Evolutionary conservation across 495 filamentous ascomycete genomes (phyloP).

Genomic region (Hypoxylon perforatum): DNA sequence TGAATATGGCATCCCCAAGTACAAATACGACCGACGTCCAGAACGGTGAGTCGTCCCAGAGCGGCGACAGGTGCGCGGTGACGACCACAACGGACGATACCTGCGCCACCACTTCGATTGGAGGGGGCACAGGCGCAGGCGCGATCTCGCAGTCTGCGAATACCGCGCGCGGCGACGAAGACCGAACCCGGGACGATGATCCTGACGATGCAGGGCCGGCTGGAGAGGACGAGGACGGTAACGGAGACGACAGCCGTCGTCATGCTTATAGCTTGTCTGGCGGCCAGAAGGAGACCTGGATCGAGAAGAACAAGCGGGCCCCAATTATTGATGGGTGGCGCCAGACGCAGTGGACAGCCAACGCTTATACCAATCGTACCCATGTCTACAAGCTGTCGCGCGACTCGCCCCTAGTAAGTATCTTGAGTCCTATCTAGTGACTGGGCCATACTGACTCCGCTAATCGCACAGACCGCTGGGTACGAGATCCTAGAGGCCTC

Average conservation of each 20-base stretch:
- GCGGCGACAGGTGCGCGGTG: background rate
- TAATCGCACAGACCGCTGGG: background rate
- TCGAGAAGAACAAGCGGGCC: slow-evolving; percentile 1
- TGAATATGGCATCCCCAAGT: background rate
- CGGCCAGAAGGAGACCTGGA: background rate
- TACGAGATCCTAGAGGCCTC: background rate
- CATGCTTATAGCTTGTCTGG: slow-evolving; percentile 1
- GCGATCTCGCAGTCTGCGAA: background rate
- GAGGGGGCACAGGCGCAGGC: slow-evolving; percentile 3
- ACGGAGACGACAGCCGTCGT: background rate
- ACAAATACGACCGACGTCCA: background rate
- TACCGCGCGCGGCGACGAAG: background rate
- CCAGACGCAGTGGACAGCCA: background rate
- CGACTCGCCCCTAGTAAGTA: slow-evolving; percentile 6
- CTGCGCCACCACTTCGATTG: slow-evolving; percentile 1
- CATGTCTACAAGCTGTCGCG: slow-evolving; percentile 4
- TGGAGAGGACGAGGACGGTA: background rate
- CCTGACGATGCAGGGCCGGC: background rate
- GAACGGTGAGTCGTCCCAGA: background rate
- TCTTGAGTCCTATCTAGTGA: no score
- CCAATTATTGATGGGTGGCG: background rate
- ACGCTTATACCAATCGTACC: background rate
- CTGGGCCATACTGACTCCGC: background rate
- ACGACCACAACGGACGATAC: background rate
- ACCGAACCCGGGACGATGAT: background rate